Base-by-base conservation (phyloP, 2,329 filamentous ascomycete species). In the Microdochium bolleyi region DNA sequence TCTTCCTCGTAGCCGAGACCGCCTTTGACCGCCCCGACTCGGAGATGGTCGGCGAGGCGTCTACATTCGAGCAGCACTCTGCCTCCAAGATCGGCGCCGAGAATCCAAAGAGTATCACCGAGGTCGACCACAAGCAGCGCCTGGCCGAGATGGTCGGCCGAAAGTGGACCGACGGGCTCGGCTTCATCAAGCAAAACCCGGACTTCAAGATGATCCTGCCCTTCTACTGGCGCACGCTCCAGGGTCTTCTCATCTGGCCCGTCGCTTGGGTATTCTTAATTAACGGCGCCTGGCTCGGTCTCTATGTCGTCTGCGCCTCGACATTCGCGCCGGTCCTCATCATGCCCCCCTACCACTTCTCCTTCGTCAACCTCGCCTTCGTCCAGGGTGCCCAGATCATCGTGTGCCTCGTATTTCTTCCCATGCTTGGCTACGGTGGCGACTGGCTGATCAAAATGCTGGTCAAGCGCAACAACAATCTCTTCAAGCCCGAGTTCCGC, bases 271-370 rank as follows among this genome's bases (percentile, higher is more conserved):
- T 63, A 44, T 30, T 62, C 1, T 38, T 60, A 16, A 32, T 61
- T 25, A 64, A 64, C 48, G 62, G 62, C 2, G 59, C 58, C 1
- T 59, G 57, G 50, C 25, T 64, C 10, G 60, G 60, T 1, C 52
- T 63, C 48, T 61, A 64, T 14, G 52, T 63, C 10, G 61, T 55
- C 49, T 58, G 60, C 24, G 51, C 55, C 3, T 58, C 60, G 3
- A 61, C 62, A 0, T 63, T 61, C 37, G 56, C 54, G 1, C 51
- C 34, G 2, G 57, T 63, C 22, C 41, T 62, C 7, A 55, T 55
- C 49, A 24, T 51, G 4, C 57, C 60, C 0, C 60, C 61, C 0
- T 63, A 56, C 10, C 25, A 8, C 2, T 57, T 60, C 21, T 32
- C 50, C 1, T 54, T 50, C 3, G 54, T 53, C 5, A 57, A 49